phyloP scores from a whole-genome alignment of 768 basidiomycete genomes.

The Suillus occidentalis region DNA sequence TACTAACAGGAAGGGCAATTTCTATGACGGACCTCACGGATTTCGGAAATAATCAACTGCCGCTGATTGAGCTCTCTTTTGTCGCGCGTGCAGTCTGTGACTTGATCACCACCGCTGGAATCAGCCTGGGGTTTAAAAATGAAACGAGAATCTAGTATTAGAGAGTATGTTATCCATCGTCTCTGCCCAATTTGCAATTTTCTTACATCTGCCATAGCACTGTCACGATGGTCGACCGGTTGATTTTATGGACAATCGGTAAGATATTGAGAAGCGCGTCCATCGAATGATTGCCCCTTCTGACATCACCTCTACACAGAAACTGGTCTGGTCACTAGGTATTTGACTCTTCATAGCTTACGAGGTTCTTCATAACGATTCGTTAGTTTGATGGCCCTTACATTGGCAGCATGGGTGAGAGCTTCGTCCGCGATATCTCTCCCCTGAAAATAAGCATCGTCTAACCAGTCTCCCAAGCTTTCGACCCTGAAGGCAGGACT shows the following conservation, averaged over 20 bases:
- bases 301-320: background rate
- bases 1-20: background rate
- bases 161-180: background rate
- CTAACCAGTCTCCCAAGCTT: background rate
- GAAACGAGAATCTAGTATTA: background rate
- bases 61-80: background rate
- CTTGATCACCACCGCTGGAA: conserved; percentile 4
- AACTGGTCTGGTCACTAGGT: background rate
- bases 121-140: conserved; percentile 1
- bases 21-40: background rate
- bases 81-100: conserved; percentile 1
- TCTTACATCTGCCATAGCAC: background rate
- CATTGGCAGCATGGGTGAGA: background rate
- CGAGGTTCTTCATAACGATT: background rate
- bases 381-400: background rate
- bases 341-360: background rate
- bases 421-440: background rate
- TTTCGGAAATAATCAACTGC: background rate
- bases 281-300: background rate
- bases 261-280: background rate
- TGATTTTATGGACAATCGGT: background rate
- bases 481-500: background rate
- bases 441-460: background rate
- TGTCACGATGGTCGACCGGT: background rate
- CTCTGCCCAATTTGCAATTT: background rate